A percentile compares a stretch with the other conserved stretches of the same genome.
phyloP scores from a whole-genome alignment of 1,284 basidiomycete genomes.

The Ustilago cynodontis region DNA sequence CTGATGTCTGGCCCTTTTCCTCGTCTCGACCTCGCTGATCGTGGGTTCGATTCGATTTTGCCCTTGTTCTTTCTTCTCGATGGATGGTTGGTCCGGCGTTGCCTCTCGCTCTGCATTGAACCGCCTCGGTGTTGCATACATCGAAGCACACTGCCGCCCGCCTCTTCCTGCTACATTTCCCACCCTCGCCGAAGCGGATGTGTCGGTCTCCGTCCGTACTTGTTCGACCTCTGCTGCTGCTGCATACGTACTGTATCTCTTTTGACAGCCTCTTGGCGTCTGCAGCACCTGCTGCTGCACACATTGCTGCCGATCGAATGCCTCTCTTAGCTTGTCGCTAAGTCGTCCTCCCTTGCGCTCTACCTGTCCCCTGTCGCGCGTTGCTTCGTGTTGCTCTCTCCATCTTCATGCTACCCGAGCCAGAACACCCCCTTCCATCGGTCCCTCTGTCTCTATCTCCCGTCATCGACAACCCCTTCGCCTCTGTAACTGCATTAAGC shows the following conservation, averaged over 20 bases:
- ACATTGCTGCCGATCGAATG: slow-evolving; percentile 24
- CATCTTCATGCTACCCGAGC: slow-evolving; percentile 25
- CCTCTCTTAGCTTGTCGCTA: slow-evolving; percentile 11
- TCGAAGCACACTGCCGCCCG: slow-evolving; percentile 2
- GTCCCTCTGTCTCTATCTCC: slow-evolving; percentile 21
- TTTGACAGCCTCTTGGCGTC: slow-evolving; percentile 26
- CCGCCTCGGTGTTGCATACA: slow-evolving; percentile 11
- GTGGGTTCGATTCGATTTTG: neutral
- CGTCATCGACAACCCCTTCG: slow-evolving; percentile 30
- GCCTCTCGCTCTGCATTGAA: slow-evolving; percentile 8
- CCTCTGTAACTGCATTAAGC: slow-evolving; percentile 11
- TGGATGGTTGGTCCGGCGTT: slow-evolving; percentile 30
- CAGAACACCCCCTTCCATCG: too few species aligned
- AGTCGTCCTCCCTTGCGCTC: neutral
- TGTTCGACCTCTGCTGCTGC: neutral
- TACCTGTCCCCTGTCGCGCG: slow-evolving; percentile 1
- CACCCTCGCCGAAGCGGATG: slow-evolving; percentile 37
- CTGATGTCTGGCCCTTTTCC: slow-evolving; percentile 1
- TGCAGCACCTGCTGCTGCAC: neutral
- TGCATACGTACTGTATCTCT: too few species aligned
- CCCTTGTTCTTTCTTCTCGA: slow-evolving; percentile 1
- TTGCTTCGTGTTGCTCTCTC: slow-evolving; percentile 5
- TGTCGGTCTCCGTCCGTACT: slow-evolving; percentile 5
- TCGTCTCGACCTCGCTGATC: neutral
- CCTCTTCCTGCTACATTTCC: slow-evolving; percentile 15